Percentiles rank a stretch among this genome's conserved stretches.
Conservation (phyloP, 257 asterid species). For the Asclepias syriaca region DNA sequence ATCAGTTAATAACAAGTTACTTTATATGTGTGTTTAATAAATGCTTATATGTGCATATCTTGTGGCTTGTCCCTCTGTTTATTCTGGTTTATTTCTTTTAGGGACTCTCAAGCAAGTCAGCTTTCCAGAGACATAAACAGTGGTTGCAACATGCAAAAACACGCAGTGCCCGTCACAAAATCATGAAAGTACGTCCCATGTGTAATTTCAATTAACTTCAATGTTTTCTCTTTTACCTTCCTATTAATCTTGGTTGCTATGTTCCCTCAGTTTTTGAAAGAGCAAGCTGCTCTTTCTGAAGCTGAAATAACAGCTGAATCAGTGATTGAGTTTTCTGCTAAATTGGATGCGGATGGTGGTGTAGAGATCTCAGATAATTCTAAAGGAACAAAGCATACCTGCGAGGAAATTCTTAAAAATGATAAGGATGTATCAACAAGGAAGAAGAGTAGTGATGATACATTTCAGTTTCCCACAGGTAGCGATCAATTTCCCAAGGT, state of each 20-base stretch:
- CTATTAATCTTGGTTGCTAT: constrained; percentile 16
- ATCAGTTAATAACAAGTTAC: neutral
- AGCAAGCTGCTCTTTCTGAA: constrained; percentile 84
- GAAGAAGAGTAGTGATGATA: constrained; percentile 27
- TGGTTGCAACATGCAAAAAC: constrained; percentile 95
- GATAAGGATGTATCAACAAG: constrained; percentile 37
- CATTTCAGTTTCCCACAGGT: constrained; percentile 32
- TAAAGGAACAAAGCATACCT: constrained; percentile 44
- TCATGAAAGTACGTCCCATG: constrained; percentile 66
- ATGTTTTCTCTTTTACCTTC: neutral
- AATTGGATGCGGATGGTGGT: constrained; percentile 50
- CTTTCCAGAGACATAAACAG: constrained; percentile 89
- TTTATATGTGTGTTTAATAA: too few species aligned
- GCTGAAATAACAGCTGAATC: constrained; percentile 78
- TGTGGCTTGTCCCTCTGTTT: neutral
- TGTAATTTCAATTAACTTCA: neutral
- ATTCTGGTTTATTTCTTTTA: constrained; percentile 15
- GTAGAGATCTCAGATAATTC: constrained; percentile 41
- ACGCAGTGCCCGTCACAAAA: constrained; percentile 92
- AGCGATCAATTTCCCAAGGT: constrained; percentile 37
- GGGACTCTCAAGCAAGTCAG: constrained; percentile 89
- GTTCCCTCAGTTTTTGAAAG: constrained; percentile 68
- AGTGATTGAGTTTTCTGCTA: constrained; percentile 62
- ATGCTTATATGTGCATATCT: too few species aligned
- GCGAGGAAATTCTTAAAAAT: constrained; percentile 56